A percentile compares a stretch with the other conserved stretches of the same genome.
Evolutionary conservation across 202 grass and related monocot species (phyloP).

Genomic region (Brachypodium distachyon): DNA sequence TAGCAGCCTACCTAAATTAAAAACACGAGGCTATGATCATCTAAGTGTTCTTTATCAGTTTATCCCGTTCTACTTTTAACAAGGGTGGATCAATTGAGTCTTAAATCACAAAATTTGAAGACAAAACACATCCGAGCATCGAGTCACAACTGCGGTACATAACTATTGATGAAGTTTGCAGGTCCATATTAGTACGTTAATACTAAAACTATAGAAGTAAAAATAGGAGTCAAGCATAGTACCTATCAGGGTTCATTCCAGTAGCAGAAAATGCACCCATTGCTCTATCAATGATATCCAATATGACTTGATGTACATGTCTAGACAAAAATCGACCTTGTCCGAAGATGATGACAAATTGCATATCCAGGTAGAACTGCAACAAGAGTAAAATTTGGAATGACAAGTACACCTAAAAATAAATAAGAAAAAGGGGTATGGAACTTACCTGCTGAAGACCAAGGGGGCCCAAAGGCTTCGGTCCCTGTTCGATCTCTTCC

Average conservation of each 20-base stretch:
- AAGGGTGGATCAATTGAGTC: background rate
- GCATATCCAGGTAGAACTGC: slow-evolving; percentile 99
- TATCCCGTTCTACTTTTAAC: background rate
- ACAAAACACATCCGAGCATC: background rate
- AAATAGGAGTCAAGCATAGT: slow-evolving; percentile 10
- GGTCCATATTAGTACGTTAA: background rate
- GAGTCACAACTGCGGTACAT: background rate
- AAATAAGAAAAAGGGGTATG: background rate
- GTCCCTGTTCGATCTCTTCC: slow-evolving; percentile 90
- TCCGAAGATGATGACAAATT: slow-evolving; percentile 90
- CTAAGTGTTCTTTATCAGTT: background rate
- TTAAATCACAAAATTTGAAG: background rate
- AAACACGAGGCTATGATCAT: background rate
- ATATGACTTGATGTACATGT: slow-evolving; percentile 93
- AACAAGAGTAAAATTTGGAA: slow-evolving; percentile 12
- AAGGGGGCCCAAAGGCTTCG: slow-evolving; percentile 59
- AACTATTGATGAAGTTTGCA: background rate
- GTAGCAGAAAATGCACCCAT: slow-evolving; percentile 92
- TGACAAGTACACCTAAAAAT: background rate
- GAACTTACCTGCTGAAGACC: slow-evolving; percentile 76
- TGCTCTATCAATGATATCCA: slow-evolving; percentile 90
- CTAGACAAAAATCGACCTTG: slow-evolving; percentile 92
- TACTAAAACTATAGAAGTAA: background rate
- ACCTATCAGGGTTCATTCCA: slow-evolving; percentile 93
- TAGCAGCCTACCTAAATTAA: background rate